Evolutionary conservation across 192 early-diverging fungal genomes (phyloP).

Genomic region (Backusella westeae): DNA sequence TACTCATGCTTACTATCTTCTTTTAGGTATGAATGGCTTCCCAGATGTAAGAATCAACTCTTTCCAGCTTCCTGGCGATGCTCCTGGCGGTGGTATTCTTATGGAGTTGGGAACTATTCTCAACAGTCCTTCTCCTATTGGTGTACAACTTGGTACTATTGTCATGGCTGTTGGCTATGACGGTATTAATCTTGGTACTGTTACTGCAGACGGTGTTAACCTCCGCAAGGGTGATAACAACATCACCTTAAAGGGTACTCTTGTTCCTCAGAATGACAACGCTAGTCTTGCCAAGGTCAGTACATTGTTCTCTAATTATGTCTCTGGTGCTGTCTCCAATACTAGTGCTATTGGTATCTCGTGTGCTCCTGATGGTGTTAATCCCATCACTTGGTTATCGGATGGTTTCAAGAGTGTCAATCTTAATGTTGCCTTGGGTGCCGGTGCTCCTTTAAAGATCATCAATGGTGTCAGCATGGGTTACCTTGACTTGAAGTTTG

Average conservation of each 20-base stretch:
- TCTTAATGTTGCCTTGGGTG: too few relatives aligned
- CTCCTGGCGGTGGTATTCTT: slow-evolving; percentile 53
- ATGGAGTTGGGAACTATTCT: slow-evolving; percentile 51
- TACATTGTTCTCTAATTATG: slow-evolving; percentile 50
- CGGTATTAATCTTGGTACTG: slow-evolving; percentile 44
- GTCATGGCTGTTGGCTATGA: slow-evolving; percentile 44
- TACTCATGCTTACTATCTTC: too few relatives aligned
- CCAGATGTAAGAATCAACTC: too few relatives aligned
- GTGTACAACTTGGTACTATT: slow-evolving; percentile 54
- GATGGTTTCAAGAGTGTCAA: too few relatives aligned
- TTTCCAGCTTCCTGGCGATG: too few relatives aligned
- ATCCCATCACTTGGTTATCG: slow-evolving; percentile 47
- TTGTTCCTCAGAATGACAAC: slow-evolving; percentile 48
- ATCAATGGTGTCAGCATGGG: too few relatives aligned
- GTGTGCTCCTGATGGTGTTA: slow-evolving; percentile 47
- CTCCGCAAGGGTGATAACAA: slow-evolving; percentile 39
- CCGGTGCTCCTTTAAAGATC: too few relatives aligned
- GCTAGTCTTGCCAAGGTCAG: slow-evolving; percentile 43
- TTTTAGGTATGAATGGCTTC: too few relatives aligned
- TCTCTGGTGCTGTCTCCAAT: slow-evolving; percentile 44
- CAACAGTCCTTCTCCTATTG: slow-evolving; percentile 56
- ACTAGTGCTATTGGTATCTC: slow-evolving; percentile 50
- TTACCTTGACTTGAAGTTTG: too few relatives aligned
- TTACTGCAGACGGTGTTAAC: slow-evolving; percentile 40
- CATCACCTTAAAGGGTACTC: slow-evolving; percentile 47